Base-by-base conservation (phyloP, 768 basidiomycete genomes). In the Mycena leptocephala region DNA sequence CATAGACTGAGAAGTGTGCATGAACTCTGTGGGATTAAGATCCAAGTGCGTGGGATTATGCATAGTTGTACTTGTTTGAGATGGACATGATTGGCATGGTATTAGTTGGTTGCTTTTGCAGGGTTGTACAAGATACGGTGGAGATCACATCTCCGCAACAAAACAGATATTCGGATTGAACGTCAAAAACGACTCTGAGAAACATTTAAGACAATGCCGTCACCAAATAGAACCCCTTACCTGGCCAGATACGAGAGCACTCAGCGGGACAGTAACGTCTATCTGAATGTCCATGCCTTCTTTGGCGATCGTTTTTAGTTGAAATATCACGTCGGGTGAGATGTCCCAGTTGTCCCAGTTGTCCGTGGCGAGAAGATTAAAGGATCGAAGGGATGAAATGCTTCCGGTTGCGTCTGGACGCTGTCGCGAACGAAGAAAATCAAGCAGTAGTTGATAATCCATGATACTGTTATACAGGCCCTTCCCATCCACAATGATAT, bases 1-100 rank as follows among this genome's bases (percentile, higher is more conserved):
- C 32, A 77, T 77, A 22, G 76, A 77, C n/a, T 77, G 72, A 74
- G 41, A 16, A 32, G 30, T 61, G 58, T 56, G 20, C 32, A 59
- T 56, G 28, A 18, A 59, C 16, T 59, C 20, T 59, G 58, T 59
- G 32, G n/a, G 33, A 35, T 35, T 4, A 33, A 33, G n/a, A n/a
- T n/a, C n/a, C n/a, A 33, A 59, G 18, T 33, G 32, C 8, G 22
- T 59, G 32, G 55, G 48, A 7, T 8, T 7, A n/a, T n/a, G 22
- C 20, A n/a, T 26, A 24, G 30, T 24, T 61, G 33, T 35, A 61
- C 18, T 61, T 9, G 14, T 56, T 55, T 24, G 26, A 28, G 14
- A 53, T 26, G 24, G 39, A 41, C 39, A 41, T 41, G 39, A 3
- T 13, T 3, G 39, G 11, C 3, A 3, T 41, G 18, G 39, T 41